Conservation (phyloP, 768 basidiomycete genomes). For the Lactarius vividus region DNA sequence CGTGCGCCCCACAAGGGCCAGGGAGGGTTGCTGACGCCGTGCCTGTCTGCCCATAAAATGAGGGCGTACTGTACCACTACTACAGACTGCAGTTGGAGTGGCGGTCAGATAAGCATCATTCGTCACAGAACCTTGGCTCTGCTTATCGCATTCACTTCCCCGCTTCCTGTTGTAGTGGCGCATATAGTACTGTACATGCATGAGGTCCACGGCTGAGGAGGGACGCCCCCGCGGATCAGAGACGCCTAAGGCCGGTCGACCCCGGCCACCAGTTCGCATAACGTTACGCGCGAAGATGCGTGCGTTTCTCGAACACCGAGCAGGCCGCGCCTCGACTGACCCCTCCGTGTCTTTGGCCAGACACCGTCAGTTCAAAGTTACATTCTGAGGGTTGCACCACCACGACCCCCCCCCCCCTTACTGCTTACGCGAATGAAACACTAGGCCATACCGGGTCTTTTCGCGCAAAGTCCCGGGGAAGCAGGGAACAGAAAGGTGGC, state of each 20-base stretch:
- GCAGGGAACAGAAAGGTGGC: neutral
- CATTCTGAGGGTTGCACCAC: neutral
- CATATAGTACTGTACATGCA: no score
- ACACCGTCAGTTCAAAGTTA: neutral
- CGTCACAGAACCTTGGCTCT: no score
- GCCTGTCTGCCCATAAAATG: neutral
- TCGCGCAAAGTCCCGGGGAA: neutral
- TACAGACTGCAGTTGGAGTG: neutral
- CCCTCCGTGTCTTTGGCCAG: neutral
- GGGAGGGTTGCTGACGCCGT: neutral
- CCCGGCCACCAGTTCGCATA: neutral
- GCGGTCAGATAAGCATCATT: neutral
- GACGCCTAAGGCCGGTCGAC: neutral
- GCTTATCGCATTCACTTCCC: no score
- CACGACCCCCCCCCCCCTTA: no score
- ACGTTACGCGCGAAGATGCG: neutral
- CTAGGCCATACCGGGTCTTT: neutral
- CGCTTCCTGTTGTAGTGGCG: no score
- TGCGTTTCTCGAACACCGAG: neutral
- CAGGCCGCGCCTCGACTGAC: neutral
- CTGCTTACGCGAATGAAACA: neutral
- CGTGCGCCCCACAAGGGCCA: neutral
- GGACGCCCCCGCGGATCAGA: neutral
- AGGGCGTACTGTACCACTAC: neutral
- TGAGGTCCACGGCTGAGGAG: neutral